These are phyloP conservation scores for Clitoria ternatea DNA, from an alignment of 306 rosid genomes.

Conservation along the genomic window DNA sequence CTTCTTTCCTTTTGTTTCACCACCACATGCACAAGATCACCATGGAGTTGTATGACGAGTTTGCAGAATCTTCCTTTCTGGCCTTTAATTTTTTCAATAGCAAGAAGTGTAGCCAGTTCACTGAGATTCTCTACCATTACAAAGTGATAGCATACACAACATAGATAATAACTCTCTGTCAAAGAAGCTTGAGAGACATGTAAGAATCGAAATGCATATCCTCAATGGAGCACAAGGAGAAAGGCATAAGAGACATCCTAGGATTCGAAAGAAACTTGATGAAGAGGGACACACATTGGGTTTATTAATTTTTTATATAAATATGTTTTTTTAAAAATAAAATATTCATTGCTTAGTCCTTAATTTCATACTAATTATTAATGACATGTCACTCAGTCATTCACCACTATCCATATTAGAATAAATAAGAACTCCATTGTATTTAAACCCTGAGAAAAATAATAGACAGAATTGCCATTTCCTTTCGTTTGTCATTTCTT, in stretches of 20 bases:
- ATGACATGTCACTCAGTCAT: background rate
- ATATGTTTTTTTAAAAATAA: background rate
- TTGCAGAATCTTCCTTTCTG: conserved; percentile 74
- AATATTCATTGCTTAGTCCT: background rate
- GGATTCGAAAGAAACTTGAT: background rate
- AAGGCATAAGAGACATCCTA: background rate
- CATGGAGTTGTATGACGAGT: conserved; percentile 73
- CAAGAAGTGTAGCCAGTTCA: conserved; percentile 66
- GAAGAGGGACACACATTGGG: background rate
- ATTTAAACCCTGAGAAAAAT: background rate
- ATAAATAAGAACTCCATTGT: background rate
- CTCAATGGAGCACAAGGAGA: background rate
- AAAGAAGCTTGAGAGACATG: background rate
- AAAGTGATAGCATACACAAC: conserved; percentile 38
- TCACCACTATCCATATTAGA: background rate
- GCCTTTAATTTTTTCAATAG: conserved; percentile 88
- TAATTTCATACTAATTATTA: background rate
- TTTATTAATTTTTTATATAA: background rate
- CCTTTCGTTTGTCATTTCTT: background rate
- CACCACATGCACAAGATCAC: conserved; percentile 61
- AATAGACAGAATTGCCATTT: background rate
- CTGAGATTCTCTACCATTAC: conserved; percentile 59
- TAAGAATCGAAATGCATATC: background rate
- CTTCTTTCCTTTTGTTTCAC: background rate
- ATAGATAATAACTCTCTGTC: background rate